Percentiles rank a stretch among this genome's conserved stretches.
These are phyloP conservation scores for Crithidia expoeki DNA, from an alignment of 208 protist genomes.

Conservation along the genomic window DNA sequence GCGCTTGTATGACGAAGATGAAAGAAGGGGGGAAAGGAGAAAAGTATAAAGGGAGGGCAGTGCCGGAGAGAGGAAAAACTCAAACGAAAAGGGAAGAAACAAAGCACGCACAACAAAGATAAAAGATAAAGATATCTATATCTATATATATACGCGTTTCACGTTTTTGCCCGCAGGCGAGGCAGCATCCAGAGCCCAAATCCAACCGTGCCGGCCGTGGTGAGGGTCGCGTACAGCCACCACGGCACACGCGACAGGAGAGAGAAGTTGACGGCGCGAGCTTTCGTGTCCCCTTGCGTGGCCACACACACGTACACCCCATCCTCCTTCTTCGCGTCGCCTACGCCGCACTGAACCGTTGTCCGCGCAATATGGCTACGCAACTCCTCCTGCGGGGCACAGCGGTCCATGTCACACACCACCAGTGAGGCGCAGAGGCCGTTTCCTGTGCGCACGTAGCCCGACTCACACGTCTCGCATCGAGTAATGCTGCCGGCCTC, in stretches of 20 bases:
- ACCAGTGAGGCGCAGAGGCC: constrained; percentile 21
- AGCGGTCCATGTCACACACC: constrained; percentile 25
- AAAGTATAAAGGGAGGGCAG: too few relatives aligned
- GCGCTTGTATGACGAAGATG: too few relatives aligned
- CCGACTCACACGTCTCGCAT: constrained; percentile 11
- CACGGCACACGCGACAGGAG: constrained; percentile 4
- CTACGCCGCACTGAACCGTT: constrained; percentile 2
- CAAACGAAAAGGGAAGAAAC: too few relatives aligned
- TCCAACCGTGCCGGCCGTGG: not conserved
- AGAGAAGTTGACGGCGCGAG: too few relatives aligned
- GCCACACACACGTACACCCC: constrained; percentile 13
- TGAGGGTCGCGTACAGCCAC: constrained; percentile 3
- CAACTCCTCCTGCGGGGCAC: constrained; percentile 8
- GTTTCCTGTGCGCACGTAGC: constrained; percentile 22
- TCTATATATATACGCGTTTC: not conserved
- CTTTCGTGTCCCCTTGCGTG: not conserved
- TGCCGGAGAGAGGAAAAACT: too few relatives aligned
- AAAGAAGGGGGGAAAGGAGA: constrained; percentile 1
- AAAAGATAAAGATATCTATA: not conserved
- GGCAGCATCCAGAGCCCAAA: not conserved
- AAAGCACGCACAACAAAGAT: not conserved
- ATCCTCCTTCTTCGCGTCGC: not conserved
- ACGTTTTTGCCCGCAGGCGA: not conserved
- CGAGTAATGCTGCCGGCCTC: constrained; percentile 12
- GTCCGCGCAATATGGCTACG: constrained; percentile 7